phyloP scores from a whole-genome alignment of 768 basidiomycete species.

The Phaffia australis region DNA sequence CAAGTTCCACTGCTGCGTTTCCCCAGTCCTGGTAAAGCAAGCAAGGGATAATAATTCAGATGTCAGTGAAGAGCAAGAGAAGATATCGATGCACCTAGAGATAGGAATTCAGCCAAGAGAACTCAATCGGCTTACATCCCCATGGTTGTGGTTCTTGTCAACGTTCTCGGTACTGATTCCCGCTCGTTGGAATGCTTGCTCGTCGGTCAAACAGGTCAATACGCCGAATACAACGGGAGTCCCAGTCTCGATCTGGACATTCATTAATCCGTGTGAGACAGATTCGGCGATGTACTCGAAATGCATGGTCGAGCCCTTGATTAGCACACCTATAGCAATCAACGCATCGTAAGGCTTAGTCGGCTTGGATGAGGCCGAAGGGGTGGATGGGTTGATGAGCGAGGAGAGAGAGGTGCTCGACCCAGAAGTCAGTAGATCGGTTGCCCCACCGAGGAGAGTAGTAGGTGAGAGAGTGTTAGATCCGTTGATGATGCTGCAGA shows the following conservation, averaged over 20 bases:
- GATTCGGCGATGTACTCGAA: constrained; percentile 97
- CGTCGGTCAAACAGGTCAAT: constrained; percentile 78
- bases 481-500: constrained; percentile 68
- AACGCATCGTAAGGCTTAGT: constrained; percentile 72
- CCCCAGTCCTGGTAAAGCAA: constrained; percentile 20
- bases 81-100: no score
- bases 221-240: constrained; percentile 95
- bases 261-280: constrained; percentile 89
- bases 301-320: constrained; percentile 97
- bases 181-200: constrained; percentile 90
- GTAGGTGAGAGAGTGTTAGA: constrained; percentile 46
- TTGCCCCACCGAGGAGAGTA: constrained; percentile 38
- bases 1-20: constrained; percentile 23
- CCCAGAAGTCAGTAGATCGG: constrained; percentile 43
- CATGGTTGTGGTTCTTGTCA: constrained; percentile 63
- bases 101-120: neutral
- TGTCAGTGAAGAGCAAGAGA: neutral
- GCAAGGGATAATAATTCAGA: neutral
- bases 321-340: constrained; percentile 94
- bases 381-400: constrained; percentile 34
- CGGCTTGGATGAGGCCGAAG: constrained; percentile 38
- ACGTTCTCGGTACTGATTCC: constrained; percentile 60
- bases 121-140: constrained; percentile 14
- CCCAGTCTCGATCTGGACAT: constrained; percentile 82
- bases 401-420: constrained; percentile 41